Base-by-base conservation (phyloP, 2,329 filamentous ascomycete genomes). In the Trichophyton mentagrophytes region DNA sequence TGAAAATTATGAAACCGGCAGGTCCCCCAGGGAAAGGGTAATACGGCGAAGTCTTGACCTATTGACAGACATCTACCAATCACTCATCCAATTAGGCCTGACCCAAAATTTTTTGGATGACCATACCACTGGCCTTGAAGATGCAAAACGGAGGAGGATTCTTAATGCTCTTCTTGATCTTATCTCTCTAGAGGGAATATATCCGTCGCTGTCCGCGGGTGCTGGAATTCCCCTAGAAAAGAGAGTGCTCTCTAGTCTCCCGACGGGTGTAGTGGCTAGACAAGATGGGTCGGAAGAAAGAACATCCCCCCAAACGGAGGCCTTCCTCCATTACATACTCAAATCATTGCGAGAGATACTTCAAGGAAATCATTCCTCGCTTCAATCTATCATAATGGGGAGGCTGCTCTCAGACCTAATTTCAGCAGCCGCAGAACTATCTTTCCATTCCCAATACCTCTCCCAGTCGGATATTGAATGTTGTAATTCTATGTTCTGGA, bases 151-250 rank as follows among this genome's bases (percentile, higher is more conserved):
- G 33, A 72, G 73, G 36, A 69, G 73, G 27, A 63, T 70, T 13
- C 64, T 76, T 2, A 70, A 77, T 68, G 72, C 73, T 3, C 65
- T 77, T 5, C 65, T 77, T 51, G 75, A 77, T 60, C 63, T 77
- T 57, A 69, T 77, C 44, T 75, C 75, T 2, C 62, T 77, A 5
- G 75, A 77, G 62, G 75, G 75, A 3, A 73, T 77, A 25, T 77
- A 77, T 63, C 75, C 75, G 4, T 76, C 69, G 4, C 67, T 77
- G 15, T 76, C 75, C 13, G 63, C 66, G 20, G 75, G 75, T 20
- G 74, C 76, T 47, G 75, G 75, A 1, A 73, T 77, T 53, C 75
- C 75, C 9, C 65, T 77, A 11, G 74, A 77, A 63, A 69, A 74
- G 61, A 70, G 75, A 56, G 70, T 77, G 6, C 74, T 76, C 46